Conservation (phyloP, 306 rosid genomes). For the Bauhinia variegata region DNA sequence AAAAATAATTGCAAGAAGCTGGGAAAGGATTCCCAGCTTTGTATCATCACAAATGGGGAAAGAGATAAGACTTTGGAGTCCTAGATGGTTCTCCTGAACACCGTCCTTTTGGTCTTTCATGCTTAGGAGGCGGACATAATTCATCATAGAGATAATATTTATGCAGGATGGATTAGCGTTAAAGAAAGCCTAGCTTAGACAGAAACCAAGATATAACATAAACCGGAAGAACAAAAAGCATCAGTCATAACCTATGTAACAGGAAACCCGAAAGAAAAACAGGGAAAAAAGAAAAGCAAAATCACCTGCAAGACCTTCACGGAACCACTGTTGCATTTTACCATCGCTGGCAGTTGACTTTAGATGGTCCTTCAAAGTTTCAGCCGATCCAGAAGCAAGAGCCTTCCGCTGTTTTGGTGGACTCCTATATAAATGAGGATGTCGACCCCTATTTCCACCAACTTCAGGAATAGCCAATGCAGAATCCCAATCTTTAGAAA, state of each 20-base stretch:
- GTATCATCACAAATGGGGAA: background rate
- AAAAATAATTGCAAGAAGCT: background rate
- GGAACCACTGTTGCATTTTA: slow-evolving; percentile 93
- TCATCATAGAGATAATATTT: background rate
- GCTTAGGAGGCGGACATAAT: slow-evolving; percentile 4
- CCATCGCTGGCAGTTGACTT: slow-evolving; percentile 79
- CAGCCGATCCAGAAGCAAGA: slow-evolving; percentile 62
- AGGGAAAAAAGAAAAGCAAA: background rate
- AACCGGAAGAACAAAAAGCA: slow-evolving; percentile 16
- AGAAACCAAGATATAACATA: slow-evolving; percentile 25
- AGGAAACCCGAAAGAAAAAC: slow-evolving; percentile 11
- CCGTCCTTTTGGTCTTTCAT: background rate
- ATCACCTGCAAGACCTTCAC: slow-evolving; percentile 95
- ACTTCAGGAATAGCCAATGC: slow-evolving; percentile 77
- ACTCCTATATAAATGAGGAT: slow-evolving; percentile 55
- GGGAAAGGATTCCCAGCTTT: background rate
- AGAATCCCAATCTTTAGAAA: slow-evolving; percentile 56
- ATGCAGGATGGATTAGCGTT: too few species aligned
- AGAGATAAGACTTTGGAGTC: background rate
- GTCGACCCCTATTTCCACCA: slow-evolving; percentile 66
- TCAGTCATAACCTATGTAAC: slow-evolving; percentile 5
- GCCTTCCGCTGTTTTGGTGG: slow-evolving; percentile 64
- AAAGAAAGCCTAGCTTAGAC: background rate
- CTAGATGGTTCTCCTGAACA: background rate
- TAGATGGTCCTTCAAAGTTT: slow-evolving; percentile 57